Evolutionary conservation across 192 early-diverging fungal genomes (phyloP).

Genomic region (Umbelopsis ramanniana): DNA sequence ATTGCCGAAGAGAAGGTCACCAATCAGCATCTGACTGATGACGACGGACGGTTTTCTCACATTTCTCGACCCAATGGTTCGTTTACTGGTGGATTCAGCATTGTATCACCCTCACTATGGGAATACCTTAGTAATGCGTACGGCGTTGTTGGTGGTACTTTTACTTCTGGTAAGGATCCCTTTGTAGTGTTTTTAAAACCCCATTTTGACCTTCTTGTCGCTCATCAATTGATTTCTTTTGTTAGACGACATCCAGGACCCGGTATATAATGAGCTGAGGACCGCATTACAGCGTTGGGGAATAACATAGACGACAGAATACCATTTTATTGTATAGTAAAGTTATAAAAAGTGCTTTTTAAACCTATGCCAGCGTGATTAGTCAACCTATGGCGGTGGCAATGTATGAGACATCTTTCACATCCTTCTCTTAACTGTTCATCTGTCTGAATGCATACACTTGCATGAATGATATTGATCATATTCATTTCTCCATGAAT

Average conservation of each 20-base stretch:
- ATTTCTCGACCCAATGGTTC: conserved; percentile 31
- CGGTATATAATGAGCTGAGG: conserved; percentile 20
- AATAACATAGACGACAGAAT: neutral
- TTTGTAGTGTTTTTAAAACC: neutral
- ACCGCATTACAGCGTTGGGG: conserved; percentile 7
- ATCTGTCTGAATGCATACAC: no score
- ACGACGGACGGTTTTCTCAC: conserved; percentile 3
- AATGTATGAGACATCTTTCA: no score
- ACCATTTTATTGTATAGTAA: neutral
- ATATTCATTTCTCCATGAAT: no score
- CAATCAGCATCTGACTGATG: conserved; percentile 30
- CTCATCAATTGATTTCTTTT: neutral
- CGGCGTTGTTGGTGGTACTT: conserved; percentile 27
- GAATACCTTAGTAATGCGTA: conserved; percentile 32
- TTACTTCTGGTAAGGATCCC: conserved; percentile 35
- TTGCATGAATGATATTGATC: no score
- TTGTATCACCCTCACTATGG: conserved; percentile 34
- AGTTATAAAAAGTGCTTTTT: neutral
- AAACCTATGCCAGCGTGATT: neutral
- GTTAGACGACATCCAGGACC: conserved; percentile 22
- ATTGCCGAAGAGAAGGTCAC: conserved; percentile 32
- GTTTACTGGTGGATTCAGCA: conserved; percentile 37
- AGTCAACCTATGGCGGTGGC: no score
- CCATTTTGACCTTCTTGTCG: neutral
- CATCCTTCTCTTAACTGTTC: no score